A percentile compares a stretch with the other conserved stretches of the same genome.
Evolutionary conservation across 2,329 filamentous ascomycete species (phyloP).

Genomic region (Colletotrichum sp.): DNA sequence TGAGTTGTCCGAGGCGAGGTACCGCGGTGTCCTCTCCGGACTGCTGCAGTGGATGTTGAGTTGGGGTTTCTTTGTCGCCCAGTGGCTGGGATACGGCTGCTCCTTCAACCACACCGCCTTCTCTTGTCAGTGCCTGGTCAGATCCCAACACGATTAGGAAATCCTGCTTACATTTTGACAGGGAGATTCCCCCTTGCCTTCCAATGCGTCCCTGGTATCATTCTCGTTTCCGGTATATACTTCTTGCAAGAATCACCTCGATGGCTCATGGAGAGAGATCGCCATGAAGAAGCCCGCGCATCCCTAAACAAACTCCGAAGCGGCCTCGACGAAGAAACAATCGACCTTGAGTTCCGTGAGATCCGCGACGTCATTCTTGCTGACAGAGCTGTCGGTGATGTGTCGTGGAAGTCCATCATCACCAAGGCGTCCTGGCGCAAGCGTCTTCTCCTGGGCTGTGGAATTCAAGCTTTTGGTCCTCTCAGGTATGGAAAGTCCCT

Average conservation of each 20-base stretch:
- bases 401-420: conserved; percentile 44
- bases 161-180: too few species aligned
- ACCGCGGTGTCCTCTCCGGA: conserved; percentile 42
- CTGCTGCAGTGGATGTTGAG: conserved; percentile 50
- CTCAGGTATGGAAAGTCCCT: background rate
- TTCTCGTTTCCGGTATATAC: conserved; percentile 26
- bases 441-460: conserved; percentile 50
- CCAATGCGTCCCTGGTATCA: conserved; percentile 28
- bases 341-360: conserved; percentile 44
- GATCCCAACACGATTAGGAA: too few species aligned
- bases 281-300: conserved; percentile 34
- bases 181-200: conserved; percentile 36
- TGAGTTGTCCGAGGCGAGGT: conserved; percentile 42
- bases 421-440: conserved; percentile 47
- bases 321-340: conserved; percentile 30
- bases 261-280: conserved; percentile 39
- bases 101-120: conserved; percentile 29
- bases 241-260: conserved; percentile 29
- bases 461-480: conserved; percentile 53
- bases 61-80: conserved; percentile 43
- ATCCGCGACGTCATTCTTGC: conserved; percentile 43
- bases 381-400: conserved; percentile 36
- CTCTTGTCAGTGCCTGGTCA: conserved; percentile 27
- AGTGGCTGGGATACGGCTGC: conserved; percentile 36
- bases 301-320: conserved; percentile 37